Evolutionary conservation across 2,329 filamentous ascomycete species (phyloP), one percentile per base, ranked within the genome.

Genomic region (Trematosphaeria pertusa): DNA sequence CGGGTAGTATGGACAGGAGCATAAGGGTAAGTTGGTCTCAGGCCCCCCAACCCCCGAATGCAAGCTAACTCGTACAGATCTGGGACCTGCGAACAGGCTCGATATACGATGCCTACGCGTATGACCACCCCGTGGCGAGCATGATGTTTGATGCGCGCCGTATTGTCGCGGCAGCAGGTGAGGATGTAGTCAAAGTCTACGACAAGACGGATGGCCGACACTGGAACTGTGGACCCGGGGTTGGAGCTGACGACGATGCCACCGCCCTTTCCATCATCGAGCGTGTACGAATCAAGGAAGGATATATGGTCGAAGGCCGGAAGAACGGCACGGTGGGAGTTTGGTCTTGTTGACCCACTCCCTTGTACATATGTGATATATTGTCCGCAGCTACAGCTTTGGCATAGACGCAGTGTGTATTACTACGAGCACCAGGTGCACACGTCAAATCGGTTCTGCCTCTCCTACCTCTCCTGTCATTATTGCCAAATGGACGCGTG

Each of bases 21-120:
- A 89, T 99, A 69, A 81, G 94, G 75, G 93, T 97, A 81, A 82
- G 91, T 81, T 34, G 3, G 24, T 9, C 18, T 6, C 12, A 17
- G 11, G 2, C 18, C 8, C 10, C 15, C 7, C 5, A 26, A 31
- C 32, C 10, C 36, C 12, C 21, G 20, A 40, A 22, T 24, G 12
- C 19, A 48, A 58, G 73, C 62, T 55, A 48, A 56, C 19, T 5
- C 5, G n/a, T 21, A 39, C 66, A 97, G 92, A 97, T 99, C 69
- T 99, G 94, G 94, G 94, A 99, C 74, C 87, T 99, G 46, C 89
- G 94, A 43, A 97, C 91, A 10, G 94, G 94, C 35, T 92, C 91
- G 24, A 97, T 99, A 61, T 88, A 88, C 70, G 94, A 99, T 70
- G 94, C 93, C 14, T 99, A 92, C 72, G 94, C 93, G 17, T 99